Evolutionary conservation across 2,329 filamentous ascomycete species (phyloP).

Genomic region (Aspergillus ustus): DNA sequence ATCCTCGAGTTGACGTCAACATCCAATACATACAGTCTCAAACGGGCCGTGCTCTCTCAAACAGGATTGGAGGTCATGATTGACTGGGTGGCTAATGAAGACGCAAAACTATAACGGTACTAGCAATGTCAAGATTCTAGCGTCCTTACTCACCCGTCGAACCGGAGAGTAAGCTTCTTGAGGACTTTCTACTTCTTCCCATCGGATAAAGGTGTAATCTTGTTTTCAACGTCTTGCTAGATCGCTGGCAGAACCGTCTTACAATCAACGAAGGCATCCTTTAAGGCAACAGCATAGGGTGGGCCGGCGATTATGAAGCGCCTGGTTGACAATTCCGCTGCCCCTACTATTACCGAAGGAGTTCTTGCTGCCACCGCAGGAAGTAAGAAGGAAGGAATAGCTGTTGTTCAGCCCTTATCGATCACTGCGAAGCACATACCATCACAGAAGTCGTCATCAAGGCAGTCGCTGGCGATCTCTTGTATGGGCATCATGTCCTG

Average conservation of each 20-base stretch:
- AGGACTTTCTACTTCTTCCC: not conserved
- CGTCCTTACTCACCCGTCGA: not conserved
- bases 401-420: not conserved
- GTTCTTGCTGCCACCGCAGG: not conserved
- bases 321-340: not conserved
- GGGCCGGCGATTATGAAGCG: not conserved
- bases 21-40: not conserved
- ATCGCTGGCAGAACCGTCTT: not conserved
- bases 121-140: not conserved
- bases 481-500: not conserved
- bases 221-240: not conserved
- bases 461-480: not conserved
- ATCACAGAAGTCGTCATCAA: not conserved
- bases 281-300: not conserved
- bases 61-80: not conserved
- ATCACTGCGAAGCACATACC: not conserved
- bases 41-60: not conserved
- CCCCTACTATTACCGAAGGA: not conserved
- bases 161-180: not conserved
- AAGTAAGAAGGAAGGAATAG: not conserved
- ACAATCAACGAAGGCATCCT: not conserved
- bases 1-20: not conserved
- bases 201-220: not conserved
- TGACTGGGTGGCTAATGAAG: not conserved
- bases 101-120: not conserved